phyloP scores from a whole-genome alignment of 2,329 filamentous ascomycete species.

The Pseudogymnoascus sp. region DNA sequence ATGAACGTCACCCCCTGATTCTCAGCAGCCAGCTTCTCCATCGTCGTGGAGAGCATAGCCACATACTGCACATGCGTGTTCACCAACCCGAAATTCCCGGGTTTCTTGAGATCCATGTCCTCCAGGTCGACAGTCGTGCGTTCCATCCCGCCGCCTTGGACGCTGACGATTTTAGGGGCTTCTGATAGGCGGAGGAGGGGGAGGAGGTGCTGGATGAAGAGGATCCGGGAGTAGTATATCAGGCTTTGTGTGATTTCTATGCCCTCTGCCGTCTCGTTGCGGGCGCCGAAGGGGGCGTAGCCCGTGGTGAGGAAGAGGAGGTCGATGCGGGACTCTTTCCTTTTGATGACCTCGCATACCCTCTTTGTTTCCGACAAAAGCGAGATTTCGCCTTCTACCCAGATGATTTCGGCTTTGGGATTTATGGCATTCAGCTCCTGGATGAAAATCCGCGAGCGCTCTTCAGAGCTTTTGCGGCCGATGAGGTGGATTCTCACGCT shows the following conservation, averaged over 20 bases:
- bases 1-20: conserved; percentile 38
- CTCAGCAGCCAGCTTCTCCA: conserved; percentile 40
- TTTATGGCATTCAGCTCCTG: conserved; percentile 38
- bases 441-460: conserved; percentile 30
- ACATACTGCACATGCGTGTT: conserved; percentile 39
- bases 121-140: conserved; percentile 34
- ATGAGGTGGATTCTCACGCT: conserved; percentile 45
- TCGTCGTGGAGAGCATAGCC: conserved; percentile 42
- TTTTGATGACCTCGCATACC: conserved; percentile 38
- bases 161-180: conserved; percentile 45
- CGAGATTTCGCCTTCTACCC: conserved; percentile 39
- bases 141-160: conserved; percentile 47
- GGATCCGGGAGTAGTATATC: conserved; percentile 49
- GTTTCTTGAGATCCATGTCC: conserved; percentile 36
- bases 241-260: conserved; percentile 44
- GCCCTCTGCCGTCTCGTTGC: conserved; percentile 47
- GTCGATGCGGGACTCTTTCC: conserved; percentile 38
- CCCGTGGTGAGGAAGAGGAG: conserved; percentile 41
- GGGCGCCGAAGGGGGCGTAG: conserved; percentile 23
- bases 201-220: conserved; percentile 49
- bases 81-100: conserved; percentile 30
- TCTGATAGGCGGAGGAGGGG: conserved; percentile 44
- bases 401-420: conserved; percentile 35
- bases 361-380: conserved; percentile 43
- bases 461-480: conserved; percentile 34